These are phyloP conservation scores for Pholiota molesta DNA, from an alignment of 768 basidiomycete species.

Conservation along the genomic window DNA sequence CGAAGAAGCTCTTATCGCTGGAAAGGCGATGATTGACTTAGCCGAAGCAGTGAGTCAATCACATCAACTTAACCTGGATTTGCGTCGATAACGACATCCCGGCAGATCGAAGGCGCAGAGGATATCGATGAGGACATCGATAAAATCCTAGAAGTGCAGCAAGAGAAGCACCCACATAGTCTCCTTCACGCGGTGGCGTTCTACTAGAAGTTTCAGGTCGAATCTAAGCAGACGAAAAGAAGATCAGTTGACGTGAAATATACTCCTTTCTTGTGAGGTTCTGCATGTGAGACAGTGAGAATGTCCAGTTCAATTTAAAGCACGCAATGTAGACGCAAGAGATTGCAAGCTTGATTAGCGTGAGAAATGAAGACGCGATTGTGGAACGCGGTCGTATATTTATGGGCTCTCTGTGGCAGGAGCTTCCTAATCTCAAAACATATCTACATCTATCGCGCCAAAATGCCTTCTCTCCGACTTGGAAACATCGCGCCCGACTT, in stretches of 20 bases:
- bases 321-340: conserved; percentile 48
- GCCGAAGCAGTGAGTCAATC: conserved; percentile 75
- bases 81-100: conserved; percentile 12
- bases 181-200: conserved; percentile 90
- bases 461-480: conserved; percentile 68
- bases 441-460: conserved; percentile 12
- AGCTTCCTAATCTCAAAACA: conserved; percentile 8
- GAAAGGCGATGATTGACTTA: conserved; percentile 91
- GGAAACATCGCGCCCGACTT: conserved; percentile 92
- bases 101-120: conserved; percentile 78
- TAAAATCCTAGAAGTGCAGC: conserved; percentile 79
- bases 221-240: neutral
- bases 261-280: conserved; percentile 6
- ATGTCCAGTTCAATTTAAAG: conserved; percentile 20
- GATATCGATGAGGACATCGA: conserved; percentile 95
- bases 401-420: conserved; percentile 8
- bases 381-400: conserved; percentile 22
- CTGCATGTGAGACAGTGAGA: neutral
- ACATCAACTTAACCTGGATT: conserved; percentile 1
- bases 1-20: conserved; percentile 96
- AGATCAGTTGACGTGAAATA: conserved; percentile 9
- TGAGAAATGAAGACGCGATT: conserved; percentile 70
- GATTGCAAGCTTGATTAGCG: conserved; percentile 37
- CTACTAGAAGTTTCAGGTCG: conserved; percentile 52
- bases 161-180: conserved; percentile 90